A percentile compares a stretch with the other conserved stretches of the same genome.
phyloP scores from a whole-genome alignment of 2,329 filamentous ascomycete species.

The Botrytis paeoniae region DNA sequence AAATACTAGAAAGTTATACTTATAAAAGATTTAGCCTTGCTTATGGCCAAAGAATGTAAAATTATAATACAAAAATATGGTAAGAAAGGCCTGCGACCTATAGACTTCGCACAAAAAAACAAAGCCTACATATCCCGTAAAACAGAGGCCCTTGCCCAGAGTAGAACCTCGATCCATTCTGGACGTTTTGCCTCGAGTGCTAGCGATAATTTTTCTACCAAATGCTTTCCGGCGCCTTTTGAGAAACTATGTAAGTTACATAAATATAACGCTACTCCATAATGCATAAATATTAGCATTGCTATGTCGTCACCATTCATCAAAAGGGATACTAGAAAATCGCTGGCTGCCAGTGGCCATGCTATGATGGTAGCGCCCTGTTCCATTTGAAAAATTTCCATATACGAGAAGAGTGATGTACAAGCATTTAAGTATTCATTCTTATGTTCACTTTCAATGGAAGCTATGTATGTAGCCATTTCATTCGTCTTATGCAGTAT shows the following conservation, averaged over 20 bases:
- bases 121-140: neutral
- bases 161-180: neutral
- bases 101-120: too few relatives aligned
- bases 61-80: neutral
- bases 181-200: neutral
- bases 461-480: neutral
- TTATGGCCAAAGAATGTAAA: too few relatives aligned
- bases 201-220: neutral
- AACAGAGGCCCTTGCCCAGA: neutral
- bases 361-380: neutral
- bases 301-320: neutral
- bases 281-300: constrained; percentile 4
- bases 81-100: neutral
- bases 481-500: neutral
- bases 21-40: neutral
- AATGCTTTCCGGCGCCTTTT: neutral
- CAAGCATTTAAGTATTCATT: neutral
- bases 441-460: neutral
- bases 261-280: neutral
- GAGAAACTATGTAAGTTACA: neutral
- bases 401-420: neutral
- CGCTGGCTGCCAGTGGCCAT: neutral
- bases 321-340: neutral
- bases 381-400: neutral
- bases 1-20: neutral